Evolutionary conservation across 805 yeast genomes (phyloP), one percentile per base, ranked within the genome.

Genomic region (Cyberlindnera saturnus): DNA sequence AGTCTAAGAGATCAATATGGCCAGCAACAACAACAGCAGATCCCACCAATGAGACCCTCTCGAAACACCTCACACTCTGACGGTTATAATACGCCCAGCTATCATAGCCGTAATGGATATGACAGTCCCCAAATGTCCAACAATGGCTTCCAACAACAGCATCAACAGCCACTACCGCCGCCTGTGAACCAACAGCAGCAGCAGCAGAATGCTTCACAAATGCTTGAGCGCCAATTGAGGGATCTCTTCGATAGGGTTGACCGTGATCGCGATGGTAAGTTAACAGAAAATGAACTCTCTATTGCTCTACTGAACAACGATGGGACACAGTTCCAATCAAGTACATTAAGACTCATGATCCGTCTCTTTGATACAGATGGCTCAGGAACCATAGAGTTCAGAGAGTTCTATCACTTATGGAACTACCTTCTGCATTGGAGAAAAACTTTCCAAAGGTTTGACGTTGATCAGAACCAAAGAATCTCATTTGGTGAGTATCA

Each of bases 371-470:
- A 80, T 51, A 70, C 73, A 38, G 71, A 72, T 47, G 62, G 65
- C 15, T 67, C 67, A 20, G 66, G 72, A 8, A 61, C 70, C 3
- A 62, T 75, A 13, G 69, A 72, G 37, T 79, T 77, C 49, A 77
- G 71, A 39, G 89, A 82, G 61, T 82, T 82, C 53, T 76, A 75
- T 41, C 78, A 79, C 46, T 64, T 82, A 43, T 81, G 87, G 86
- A 78, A 80, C 54, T 80, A 82, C 51, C 64, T 82, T 36, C 66
- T 77, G 17, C 82, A 82, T 38, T 82, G 86, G 77, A 74, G 81
- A 44, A 78, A 74, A 56, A 66, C 79, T 7, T 82, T 83, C 52
- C 71, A 76, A 40, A 73, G 73, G 51, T 82, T 79, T 39, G 89
- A 83, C 51, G 53, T 67, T n/a, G 75, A 79, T 57, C 66, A 66